Conservation (phyloP, 176 grass and related monocot species). For the Themeda triandra region DNA sequence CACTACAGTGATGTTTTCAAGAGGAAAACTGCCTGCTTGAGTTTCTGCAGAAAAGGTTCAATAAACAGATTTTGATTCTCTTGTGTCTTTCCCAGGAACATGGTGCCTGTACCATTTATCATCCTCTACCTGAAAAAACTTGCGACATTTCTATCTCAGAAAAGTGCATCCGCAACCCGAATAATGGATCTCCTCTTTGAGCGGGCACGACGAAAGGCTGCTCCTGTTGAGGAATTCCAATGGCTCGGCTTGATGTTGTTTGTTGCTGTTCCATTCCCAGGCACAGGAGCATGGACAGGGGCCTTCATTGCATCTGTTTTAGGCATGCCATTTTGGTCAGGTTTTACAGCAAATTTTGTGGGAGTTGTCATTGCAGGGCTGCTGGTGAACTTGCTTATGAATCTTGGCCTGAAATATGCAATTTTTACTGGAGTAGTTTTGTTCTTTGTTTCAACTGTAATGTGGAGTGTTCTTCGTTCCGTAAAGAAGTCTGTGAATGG, state of each 20-base stretch:
- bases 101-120: slow-evolving; percentile 86
- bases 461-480: slow-evolving; percentile 79
- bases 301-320: no score
- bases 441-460: slow-evolving; percentile 68
- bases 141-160: slow-evolving; percentile 63
- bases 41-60: background rate
- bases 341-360: slow-evolving; percentile 54
- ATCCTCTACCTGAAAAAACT: slow-evolving; percentile 85
- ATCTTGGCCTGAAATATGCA: slow-evolving; percentile 76
- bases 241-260: slow-evolving; percentile 97
- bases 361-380: slow-evolving; percentile 73
- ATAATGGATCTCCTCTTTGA: slow-evolving; percentile 77
- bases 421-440: slow-evolving; percentile 55
- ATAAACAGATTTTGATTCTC: background rate
- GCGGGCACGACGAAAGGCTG: slow-evolving; percentile 75
- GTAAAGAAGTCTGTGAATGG: slow-evolving; percentile 49
- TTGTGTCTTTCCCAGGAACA: slow-evolving; percentile 69
- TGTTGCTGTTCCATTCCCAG: slow-evolving; percentile 85
- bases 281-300: background rate
- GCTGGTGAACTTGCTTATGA: slow-evolving; percentile 84
- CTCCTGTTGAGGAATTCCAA: slow-evolving; percentile 80
- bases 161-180: slow-evolving; percentile 47
- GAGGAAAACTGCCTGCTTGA: background rate
- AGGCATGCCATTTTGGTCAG: no score
- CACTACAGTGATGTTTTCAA: background rate